Percentiles rank a stretch among this genome's conserved stretches.
Evolutionary conservation across 2,329 filamentous ascomycete species (phyloP).

Genomic region (Sclerotinia trifoliorum): DNA sequence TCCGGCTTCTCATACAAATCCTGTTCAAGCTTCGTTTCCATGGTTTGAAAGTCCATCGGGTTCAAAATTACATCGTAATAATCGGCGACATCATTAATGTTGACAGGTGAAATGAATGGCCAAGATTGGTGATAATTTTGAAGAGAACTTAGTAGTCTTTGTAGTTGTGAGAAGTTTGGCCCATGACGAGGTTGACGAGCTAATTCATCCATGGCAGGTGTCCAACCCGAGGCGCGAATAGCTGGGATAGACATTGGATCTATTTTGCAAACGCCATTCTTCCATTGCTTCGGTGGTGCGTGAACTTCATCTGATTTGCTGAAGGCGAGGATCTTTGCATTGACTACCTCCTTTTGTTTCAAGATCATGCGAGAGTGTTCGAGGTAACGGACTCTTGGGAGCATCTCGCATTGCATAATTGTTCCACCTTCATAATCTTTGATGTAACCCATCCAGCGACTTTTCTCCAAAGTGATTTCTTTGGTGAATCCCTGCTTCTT

Average conservation of each 20-base stretch:
- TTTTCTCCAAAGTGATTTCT: slow-evolving; percentile 87
- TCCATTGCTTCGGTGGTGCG: slow-evolving; percentile 81
- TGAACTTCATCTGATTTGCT: slow-evolving; percentile 87
- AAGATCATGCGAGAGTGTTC: slow-evolving; percentile 90
- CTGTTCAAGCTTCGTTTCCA: slow-evolving; percentile 93
- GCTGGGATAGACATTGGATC: slow-evolving; percentile 84
- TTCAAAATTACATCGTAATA: slow-evolving; percentile 99
- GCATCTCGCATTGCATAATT: slow-evolving; percentile 99
- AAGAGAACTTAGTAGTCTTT: slow-evolving; percentile 89
- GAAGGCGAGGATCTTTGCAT: slow-evolving; percentile 91
- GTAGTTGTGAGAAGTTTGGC: slow-evolving; percentile 91
- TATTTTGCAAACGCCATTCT: slow-evolving; percentile 69
- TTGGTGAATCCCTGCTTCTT: slow-evolving; percentile 99
- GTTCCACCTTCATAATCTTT: slow-evolving; percentile 99
- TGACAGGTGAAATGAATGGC: slow-evolving; percentile 93
- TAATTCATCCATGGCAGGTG: slow-evolving; percentile 94
- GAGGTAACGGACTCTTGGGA: slow-evolving; percentile 90
- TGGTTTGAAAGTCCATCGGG: slow-evolving; percentile 93
- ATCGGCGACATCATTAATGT: slow-evolving; percentile 93
- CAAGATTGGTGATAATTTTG: slow-evolving; percentile 91
- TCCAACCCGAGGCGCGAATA: slow-evolving; percentile 92
- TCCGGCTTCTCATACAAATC: slow-evolving; percentile 90
- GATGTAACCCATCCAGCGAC: slow-evolving; percentile 98
- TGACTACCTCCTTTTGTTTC: slow-evolving; percentile 94
- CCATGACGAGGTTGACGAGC: slow-evolving; percentile 93